Percentiles rank a stretch among this genome's conserved stretches.
phyloP scores from a whole-genome alignment of 2,329 filamentous ascomycete genomes.

The Exophiala lecanii-corni region DNA sequence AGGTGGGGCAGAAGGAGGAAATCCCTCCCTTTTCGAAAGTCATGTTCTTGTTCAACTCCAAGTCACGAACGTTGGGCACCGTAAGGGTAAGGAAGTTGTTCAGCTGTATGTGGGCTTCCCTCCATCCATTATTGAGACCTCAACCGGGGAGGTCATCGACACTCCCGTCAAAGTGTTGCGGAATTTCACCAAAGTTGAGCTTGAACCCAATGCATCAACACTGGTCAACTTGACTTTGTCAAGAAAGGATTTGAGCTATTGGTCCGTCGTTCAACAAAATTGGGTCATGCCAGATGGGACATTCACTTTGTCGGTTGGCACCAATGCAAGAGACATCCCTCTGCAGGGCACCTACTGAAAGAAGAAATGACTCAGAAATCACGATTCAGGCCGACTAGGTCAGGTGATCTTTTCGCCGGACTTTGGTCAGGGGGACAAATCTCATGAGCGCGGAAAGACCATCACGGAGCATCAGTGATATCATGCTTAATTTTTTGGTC shows the following conservation, averaged over 20 bases:
- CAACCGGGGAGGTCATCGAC: constrained; percentile 48
- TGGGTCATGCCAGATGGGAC: constrained; percentile 55
- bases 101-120: constrained; percentile 32
- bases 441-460: no score
- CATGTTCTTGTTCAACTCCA: constrained; percentile 36
- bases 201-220: constrained; percentile 51
- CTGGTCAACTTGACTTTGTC: constrained; percentile 57
- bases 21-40: constrained; percentile 60
- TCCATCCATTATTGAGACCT: constrained; percentile 35
- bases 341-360: constrained; percentile 18
- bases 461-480: no score
- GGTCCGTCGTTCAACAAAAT: constrained; percentile 64
- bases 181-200: constrained; percentile 65
- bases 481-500: no score
- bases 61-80: constrained; percentile 24
- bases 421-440: no score
- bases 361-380: no score
- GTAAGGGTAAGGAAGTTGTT: constrained; percentile 25
- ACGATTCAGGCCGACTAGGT: no score
- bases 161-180: constrained; percentile 66
- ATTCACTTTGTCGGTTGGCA: constrained; percentile 28
- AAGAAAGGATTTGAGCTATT: constrained; percentile 67
- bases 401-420: no score
- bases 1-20: constrained; percentile 65
- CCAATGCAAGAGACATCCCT: constrained; percentile 28